Conservation (phyloP, 2,329 filamentous ascomycete genomes). For the Mycosphaerella sp. region DNA sequence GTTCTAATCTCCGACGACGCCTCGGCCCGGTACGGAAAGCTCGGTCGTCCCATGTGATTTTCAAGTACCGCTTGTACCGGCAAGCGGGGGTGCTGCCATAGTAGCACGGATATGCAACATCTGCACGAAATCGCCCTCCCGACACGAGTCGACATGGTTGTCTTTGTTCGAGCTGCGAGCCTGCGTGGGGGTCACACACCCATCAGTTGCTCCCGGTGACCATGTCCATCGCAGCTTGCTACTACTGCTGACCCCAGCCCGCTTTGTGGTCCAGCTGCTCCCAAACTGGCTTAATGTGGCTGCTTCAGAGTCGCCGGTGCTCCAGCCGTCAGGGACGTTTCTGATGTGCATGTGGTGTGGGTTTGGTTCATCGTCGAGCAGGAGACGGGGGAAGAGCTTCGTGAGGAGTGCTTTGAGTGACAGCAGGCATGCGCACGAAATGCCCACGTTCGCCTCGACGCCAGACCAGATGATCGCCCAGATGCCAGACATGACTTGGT, state of each 20-base stretch:
- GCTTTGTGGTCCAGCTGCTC: not conserved
- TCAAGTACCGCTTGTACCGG: too few species aligned
- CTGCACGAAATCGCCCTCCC: too few species aligned
- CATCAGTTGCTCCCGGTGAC: not conserved
- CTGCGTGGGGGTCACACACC: not conserved
- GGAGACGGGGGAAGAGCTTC: conserved; percentile 33
- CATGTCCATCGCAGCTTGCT: not conserved
- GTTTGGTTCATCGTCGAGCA: conserved; percentile 18
- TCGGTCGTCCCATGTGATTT: too few species aligned
- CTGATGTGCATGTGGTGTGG: not conserved
- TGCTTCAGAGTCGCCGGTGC: not conserved
- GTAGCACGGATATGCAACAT: too few species aligned
- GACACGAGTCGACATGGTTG: not conserved
- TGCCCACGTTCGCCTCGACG: conserved; percentile 41
- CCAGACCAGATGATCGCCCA: conserved; percentile 39
- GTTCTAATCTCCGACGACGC: too few species aligned
- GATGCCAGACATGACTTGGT: conserved; percentile 33
- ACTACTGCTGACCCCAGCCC: not conserved
- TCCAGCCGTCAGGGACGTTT: not conserved
- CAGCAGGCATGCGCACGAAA: conserved; percentile 41
- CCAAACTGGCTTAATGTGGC: not conserved
- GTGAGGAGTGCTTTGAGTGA: conserved; percentile 40
- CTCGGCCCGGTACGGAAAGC: too few species aligned
- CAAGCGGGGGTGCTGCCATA: too few species aligned
- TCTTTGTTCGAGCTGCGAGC: not conserved